These are phyloP conservation scores for Didymella pomorum DNA, from an alignment of 2,329 filamentous ascomycete species.

Conservation along the genomic window DNA sequence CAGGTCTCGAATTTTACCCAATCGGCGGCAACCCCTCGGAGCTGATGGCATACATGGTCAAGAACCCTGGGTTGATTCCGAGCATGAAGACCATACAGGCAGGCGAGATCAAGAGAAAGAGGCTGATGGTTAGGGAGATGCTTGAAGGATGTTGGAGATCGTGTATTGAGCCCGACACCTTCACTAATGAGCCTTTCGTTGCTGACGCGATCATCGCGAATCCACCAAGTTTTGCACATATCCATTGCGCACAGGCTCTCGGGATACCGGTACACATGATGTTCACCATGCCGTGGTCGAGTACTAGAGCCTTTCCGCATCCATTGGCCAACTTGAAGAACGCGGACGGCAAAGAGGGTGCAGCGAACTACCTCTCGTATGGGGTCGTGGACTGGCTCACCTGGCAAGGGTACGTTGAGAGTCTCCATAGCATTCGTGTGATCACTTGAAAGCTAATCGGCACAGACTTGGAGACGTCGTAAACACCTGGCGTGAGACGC, in stretches of 20 bases:
- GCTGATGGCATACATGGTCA: constrained; percentile 61
- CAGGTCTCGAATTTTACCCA: constrained; percentile 45
- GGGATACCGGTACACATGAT: constrained; percentile 80
- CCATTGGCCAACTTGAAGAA: constrained; percentile 58
- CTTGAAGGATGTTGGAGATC: constrained; percentile 44
- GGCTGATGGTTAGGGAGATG: constrained; percentile 10
- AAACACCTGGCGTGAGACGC: constrained; percentile 51
- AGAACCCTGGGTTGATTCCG: constrained; percentile 53
- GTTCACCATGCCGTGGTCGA: constrained; percentile 73
- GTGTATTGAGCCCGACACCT: constrained; percentile 49
- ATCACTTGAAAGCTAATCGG: background rate
- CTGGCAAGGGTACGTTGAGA: constrained; percentile 3
- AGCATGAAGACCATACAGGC: constrained; percentile 46
- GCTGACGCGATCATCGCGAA: constrained; percentile 82
- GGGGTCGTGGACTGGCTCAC: constrained; percentile 14
- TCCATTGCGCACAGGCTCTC: no score
- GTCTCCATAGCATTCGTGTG: accelerated
- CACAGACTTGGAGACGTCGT: constrained; percentile 48
- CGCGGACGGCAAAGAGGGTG: constrained; percentile 34
- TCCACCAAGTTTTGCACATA: constrained; percentile 76
- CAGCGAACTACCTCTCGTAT: constrained; percentile 56
- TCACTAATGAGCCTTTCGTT: constrained; percentile 67
- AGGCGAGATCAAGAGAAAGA: constrained; percentile 10
- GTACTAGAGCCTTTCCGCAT: constrained; percentile 57
- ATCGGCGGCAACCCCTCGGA: constrained; percentile 47